These are phyloP conservation scores for Lactifluus rugatus DNA, from an alignment of 768 basidiomycete species.

Conservation along the genomic window DNA sequence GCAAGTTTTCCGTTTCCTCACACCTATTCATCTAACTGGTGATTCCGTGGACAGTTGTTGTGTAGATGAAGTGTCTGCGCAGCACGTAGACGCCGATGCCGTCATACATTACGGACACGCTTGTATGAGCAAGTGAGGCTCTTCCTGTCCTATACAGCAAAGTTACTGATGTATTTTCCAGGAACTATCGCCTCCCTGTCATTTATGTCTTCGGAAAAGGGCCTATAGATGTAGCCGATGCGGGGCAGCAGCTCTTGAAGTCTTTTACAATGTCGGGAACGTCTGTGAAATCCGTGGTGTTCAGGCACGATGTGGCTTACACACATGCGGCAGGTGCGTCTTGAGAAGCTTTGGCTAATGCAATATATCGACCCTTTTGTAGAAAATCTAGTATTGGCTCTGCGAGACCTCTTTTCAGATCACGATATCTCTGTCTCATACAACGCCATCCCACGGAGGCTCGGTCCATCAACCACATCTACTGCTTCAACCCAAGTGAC, in stretches of 20 bases:
- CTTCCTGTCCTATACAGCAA: background rate
- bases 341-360: background rate
- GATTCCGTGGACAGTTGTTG: slow-evolving; percentile 56
- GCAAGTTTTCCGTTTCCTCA: slow-evolving; percentile 32
- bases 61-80: slow-evolving; percentile 91
- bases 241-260: slow-evolving; percentile 34
- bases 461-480: slow-evolving; percentile 13
- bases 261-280: slow-evolving; percentile 23
- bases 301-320: slow-evolving; percentile 75
- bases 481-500: background rate
- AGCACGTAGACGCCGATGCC: slow-evolving; percentile 86
- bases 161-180: slow-evolving; percentile 24
- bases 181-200: slow-evolving; percentile 80
- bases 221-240: slow-evolving; percentile 45
- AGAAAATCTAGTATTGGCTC: slow-evolving; percentile 29
- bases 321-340: slow-evolving; percentile 52
- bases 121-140: slow-evolving; percentile 72
- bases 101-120: slow-evolving; percentile 96
- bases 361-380: background rate
- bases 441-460: slow-evolving; percentile 24
- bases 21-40: background rate
- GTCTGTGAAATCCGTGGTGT: slow-evolving; percentile 32
- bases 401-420: slow-evolving; percentile 22
- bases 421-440: slow-evolving; percentile 25
- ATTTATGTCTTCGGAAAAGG: slow-evolving; percentile 86